Conservation (phyloP, 306 rosid genomes). For the Heteromeles arbutifolia region DNA sequence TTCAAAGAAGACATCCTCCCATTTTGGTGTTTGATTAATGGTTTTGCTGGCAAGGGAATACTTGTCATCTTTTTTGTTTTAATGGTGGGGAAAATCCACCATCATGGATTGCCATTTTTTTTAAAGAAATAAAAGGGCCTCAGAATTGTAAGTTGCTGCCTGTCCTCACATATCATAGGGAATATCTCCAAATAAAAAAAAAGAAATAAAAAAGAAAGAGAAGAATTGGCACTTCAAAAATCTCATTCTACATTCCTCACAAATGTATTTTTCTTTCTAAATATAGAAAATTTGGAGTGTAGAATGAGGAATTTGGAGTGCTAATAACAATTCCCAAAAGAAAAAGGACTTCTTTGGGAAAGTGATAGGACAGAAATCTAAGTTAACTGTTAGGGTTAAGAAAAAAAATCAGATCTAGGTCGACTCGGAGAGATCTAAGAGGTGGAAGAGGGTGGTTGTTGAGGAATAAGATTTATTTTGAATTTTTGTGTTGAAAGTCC, state of each 20-base stretch:
- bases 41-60: background rate
- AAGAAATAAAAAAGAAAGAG: too few relatives aligned
- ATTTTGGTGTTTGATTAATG: background rate
- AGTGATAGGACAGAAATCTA: slow-evolving; percentile 7
- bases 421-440: too few relatives aligned
- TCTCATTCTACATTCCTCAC: too few relatives aligned
- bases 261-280: too few relatives aligned
- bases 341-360: background rate
- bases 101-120: background rate
- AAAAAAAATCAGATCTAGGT: background rate
- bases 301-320: too few relatives aligned
- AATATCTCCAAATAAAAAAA: background rate
- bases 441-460: too few relatives aligned
- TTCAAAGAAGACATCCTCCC: background rate
- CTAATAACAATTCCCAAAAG: too few relatives aligned
- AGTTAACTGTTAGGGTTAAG: background rate
- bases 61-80: background rate
- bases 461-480: too few relatives aligned
- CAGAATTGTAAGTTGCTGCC: background rate
- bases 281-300: too few relatives aligned
- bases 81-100: background rate
- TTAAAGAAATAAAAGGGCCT: background rate
- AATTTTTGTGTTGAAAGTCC: too few relatives aligned
- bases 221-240: too few relatives aligned
- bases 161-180: slow-evolving; percentile 4